A percentile compares a stretch with the other conserved stretches of the same genome.
Evolutionary conservation across 345 rosid genomes (phyloP).

Genomic region (Clarkia xantiana): DNA sequence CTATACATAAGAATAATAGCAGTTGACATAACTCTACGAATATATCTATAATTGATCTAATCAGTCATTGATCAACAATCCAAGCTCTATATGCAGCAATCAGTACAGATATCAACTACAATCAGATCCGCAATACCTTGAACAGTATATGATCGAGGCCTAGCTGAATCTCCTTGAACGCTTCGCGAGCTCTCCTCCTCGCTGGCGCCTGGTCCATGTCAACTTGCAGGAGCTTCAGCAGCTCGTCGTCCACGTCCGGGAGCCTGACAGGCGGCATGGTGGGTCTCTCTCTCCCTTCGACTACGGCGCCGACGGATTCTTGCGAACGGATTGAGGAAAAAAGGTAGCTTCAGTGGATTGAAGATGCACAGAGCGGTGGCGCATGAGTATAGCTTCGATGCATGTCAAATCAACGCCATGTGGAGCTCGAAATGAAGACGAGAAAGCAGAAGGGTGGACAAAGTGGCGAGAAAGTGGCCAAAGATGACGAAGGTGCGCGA

Average conservation of each 20-base stretch:
- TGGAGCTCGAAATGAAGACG: neutral
- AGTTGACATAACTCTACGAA: no score
- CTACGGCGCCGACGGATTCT: neutral
- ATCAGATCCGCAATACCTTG: slow-evolving; percentile 30
- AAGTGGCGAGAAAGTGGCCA: neutral
- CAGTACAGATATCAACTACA: no score
- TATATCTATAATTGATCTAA: no score
- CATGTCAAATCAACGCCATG: neutral
- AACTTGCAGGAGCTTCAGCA: slow-evolving; percentile 40
- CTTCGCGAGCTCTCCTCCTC: slow-evolving; percentile 65
- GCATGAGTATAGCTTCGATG: neutral
- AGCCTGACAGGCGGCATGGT: slow-evolving; percentile 30
- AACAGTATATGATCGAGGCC: slow-evolving; percentile 70
- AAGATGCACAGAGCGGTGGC: neutral
- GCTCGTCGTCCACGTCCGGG: slow-evolving; percentile 31
- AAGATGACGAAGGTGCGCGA: neutral
- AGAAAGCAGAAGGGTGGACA: neutral
- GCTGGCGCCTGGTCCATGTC: slow-evolving; percentile 64
- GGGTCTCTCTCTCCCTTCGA: slow-evolving; percentile 14
- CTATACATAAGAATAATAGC: no score
- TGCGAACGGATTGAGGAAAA: neutral
- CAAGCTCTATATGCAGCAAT: no score
- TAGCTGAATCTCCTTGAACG: slow-evolving; percentile 58
- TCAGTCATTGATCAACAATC: no score
- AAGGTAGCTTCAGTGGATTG: neutral